Percentiles rank a stretch among this genome's conserved stretches.
phyloP scores from a whole-genome alignment of 805 yeast species.

The Hanseniaspora lindneri region DNA sequence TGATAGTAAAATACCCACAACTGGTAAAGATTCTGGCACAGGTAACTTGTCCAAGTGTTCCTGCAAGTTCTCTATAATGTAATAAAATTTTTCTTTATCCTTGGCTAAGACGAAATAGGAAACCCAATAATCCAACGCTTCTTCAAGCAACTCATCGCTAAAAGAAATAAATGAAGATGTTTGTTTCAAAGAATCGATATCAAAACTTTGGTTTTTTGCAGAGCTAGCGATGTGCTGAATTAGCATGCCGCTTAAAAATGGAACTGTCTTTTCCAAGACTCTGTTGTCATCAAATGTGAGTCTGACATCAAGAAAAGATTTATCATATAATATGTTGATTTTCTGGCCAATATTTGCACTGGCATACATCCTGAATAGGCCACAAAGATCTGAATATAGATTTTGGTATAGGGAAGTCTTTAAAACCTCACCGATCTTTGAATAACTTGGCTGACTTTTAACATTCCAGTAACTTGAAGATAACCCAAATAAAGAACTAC shows the following conservation, averaged over 20 bases:
- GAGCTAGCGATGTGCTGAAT: background rate
- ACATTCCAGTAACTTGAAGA: background rate
- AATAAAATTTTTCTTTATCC: conserved; percentile 17
- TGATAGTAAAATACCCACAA: too few relatives aligned
- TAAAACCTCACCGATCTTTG: background rate
- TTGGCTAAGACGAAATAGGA: conserved; percentile 41
- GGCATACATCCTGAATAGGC: background rate
- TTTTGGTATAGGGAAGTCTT: too few relatives aligned
- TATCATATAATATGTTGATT: conserved; percentile 43
- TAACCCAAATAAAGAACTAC: background rate
- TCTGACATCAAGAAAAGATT: conserved; percentile 53
- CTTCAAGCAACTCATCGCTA: conserved; percentile 32
- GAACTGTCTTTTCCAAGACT: conserved; percentile 17
- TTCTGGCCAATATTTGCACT: conserved; percentile 37
- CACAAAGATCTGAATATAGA: background rate
- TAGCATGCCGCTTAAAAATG: conserved; percentile 2
- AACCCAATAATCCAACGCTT: conserved; percentile 51
- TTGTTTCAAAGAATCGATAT: conserved; percentile 27
- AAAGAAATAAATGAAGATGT: conserved; percentile 33
- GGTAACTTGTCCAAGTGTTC: background rate
- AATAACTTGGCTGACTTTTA: background rate
- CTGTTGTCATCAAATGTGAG: conserved; percentile 42
- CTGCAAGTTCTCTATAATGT: background rate
- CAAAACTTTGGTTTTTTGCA: conserved; percentile 1
- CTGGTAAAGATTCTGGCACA: background rate